Evolutionary conservation across 768 basidiomycete species (phyloP).

Genomic region (Calocera cornea): DNA sequence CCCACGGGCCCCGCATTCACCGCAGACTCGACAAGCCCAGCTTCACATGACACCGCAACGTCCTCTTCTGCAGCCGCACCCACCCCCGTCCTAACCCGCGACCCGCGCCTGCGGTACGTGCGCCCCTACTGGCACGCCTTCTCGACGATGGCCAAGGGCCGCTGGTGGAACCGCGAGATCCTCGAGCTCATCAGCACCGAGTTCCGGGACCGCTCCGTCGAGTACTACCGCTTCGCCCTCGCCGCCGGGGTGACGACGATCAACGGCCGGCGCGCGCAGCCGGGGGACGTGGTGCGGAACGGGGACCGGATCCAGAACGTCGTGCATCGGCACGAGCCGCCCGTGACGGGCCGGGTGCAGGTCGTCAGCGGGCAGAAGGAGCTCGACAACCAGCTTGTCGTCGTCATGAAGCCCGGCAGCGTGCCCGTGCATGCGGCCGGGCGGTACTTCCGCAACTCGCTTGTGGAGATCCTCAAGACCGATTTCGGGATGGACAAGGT

Average conservation of each 20-base stretch:
- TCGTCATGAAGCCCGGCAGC: constrained; percentile 93
- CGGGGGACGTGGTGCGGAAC: constrained; percentile 64
- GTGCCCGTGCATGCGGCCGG: constrained; percentile 94
- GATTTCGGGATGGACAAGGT: constrained; percentile 74
- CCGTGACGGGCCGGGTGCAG: constrained; percentile 70
- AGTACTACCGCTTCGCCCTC: constrained; percentile 79
- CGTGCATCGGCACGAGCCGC: constrained; percentile 94
- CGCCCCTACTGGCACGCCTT: constrained; percentile 75
- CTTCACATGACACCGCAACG: too few species aligned
- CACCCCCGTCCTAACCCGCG: not conserved
- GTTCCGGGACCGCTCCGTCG: constrained; percentile 84
- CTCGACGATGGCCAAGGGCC: constrained; percentile 80
- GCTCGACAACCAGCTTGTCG: constrained; percentile 57
- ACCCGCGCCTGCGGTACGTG: constrained; percentile 57
- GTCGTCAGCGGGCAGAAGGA: constrained; percentile 60
- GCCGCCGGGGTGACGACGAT: constrained; percentile 90
- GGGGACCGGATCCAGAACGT: constrained; percentile 93
- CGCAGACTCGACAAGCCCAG: too few species aligned
- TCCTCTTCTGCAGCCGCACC: too few species aligned
- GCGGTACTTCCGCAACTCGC: constrained; percentile 75
- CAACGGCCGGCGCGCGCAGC: constrained; percentile 74
- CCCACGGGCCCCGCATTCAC: too few species aligned
- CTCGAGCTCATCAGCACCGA: constrained; percentile 88
- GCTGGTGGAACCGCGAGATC: constrained; percentile 79
- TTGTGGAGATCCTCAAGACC: constrained; percentile 69